Conservation (phyloP, 345 rosid species). For the Erodium maritimum region DNA sequence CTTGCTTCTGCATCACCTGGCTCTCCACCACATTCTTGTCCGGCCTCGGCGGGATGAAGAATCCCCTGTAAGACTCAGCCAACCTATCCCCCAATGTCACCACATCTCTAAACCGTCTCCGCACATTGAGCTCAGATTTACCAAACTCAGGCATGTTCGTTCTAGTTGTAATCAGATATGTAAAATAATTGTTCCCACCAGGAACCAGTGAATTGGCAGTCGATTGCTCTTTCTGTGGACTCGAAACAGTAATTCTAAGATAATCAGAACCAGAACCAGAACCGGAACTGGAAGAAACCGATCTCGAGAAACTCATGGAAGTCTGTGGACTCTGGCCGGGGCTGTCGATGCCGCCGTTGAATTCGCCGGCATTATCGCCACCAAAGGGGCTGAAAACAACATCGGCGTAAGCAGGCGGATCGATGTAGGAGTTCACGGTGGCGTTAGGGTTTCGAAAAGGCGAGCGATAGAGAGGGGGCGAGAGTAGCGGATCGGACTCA, state of each 20-base stretch:
- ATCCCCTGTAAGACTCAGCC: conserved; percentile 75
- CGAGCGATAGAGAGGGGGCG: conserved; percentile 25
- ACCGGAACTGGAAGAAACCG: conserved; percentile 26
- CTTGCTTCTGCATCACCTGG: conserved; percentile 97
- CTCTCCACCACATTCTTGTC: conserved; percentile 92
- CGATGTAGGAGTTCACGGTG: conserved; percentile 48
- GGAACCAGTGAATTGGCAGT: conserved; percentile 63
- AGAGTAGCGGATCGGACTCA: conserved; percentile 68
- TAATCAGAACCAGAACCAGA: conserved; percentile 31
- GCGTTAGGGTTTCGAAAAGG: conserved; percentile 28
- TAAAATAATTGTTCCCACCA: conserved; percentile 57
- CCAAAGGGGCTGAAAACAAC: conserved; percentile 76
- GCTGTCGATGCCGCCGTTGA: conserved; percentile 53
- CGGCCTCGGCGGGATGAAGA: conserved; percentile 78
- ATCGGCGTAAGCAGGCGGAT: conserved; percentile 85
- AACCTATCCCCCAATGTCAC: conserved; percentile 74
- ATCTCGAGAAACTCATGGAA: conserved; percentile 32
- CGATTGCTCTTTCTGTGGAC: conserved; percentile 78
- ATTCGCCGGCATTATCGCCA: conserved; percentile 36
- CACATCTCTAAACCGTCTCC: conserved; percentile 75
- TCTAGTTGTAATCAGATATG: conserved; percentile 71
- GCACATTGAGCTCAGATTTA: conserved; percentile 53
- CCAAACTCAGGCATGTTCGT: conserved; percentile 68
- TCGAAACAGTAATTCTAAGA: conserved; percentile 72
- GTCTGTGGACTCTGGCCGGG: conserved; percentile 26